phyloP scores from a whole-genome alignment of 2,329 filamentous ascomycete genomes.

The Colletotrichum neosansevieriae region DNA sequence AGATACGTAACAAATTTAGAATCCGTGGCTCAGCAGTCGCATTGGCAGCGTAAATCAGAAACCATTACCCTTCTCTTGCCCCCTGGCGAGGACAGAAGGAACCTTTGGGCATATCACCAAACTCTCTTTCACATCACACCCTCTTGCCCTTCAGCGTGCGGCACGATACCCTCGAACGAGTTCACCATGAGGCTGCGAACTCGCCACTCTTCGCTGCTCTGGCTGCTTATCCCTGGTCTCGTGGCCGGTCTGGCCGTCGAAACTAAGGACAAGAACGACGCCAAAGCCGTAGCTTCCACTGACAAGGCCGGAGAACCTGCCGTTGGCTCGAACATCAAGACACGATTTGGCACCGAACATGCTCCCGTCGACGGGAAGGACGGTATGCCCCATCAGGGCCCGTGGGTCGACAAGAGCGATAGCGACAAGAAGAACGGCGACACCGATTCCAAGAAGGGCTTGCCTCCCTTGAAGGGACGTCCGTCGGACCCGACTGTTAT shows the following conservation, averaged over 20 bases:
- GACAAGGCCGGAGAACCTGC: conserved; percentile 43
- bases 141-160: conserved; percentile 14
- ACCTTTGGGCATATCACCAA: conserved; percentile 5
- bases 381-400: conserved; percentile 92
- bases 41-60: conserved; percentile 31
- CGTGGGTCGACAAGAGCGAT: conserved; percentile 68
- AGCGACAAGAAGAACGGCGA: conserved; percentile 48
- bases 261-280: conserved; percentile 42
- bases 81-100: conserved; percentile 28
- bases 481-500: conserved; percentile 64
- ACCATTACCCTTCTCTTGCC: conserved; percentile 27
- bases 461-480: conserved; percentile 62
- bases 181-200: conserved; percentile 70
- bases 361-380: conserved; percentile 93
- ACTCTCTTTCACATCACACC: conserved; percentile 14
- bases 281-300: conserved; percentile 45
- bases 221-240: conserved; percentile 71
- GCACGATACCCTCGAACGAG: conserved; percentile 19
- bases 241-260: conserved; percentile 54
- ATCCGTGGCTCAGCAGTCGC: conserved; percentile 36
- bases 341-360: conserved; percentile 71
- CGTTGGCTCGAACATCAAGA: conserved; percentile 47
- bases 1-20: conserved; percentile 39
- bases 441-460: conserved; percentile 52
- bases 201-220: conserved; percentile 65